These are phyloP conservation scores for Arctostaphylos glauca DNA, from an alignment of 148 eudicot species.

Conservation along the genomic window DNA sequence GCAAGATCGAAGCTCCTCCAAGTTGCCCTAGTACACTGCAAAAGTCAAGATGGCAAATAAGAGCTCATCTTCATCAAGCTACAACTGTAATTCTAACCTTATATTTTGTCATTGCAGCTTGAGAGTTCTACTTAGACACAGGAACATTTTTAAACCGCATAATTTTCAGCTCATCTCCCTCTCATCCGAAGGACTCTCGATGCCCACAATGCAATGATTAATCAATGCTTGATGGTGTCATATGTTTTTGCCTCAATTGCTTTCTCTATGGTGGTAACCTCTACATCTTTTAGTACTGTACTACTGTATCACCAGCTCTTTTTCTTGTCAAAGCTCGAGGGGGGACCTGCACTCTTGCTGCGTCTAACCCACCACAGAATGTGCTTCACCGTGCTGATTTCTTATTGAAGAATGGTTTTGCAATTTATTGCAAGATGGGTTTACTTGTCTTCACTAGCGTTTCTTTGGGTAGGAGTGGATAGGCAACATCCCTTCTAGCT, in stretches of 20 bases:
- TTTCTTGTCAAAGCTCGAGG: slow-evolving; percentile 89
- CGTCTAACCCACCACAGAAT: slow-evolving; percentile 65
- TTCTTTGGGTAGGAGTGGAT: slow-evolving; percentile 87
- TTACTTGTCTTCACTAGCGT: slow-evolving; percentile 39
- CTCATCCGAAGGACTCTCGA: slow-evolving; percentile 38
- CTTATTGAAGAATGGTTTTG: slow-evolving; percentile 78
- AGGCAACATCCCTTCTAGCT: slow-evolving; percentile 66
- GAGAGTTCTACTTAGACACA: too few relatives aligned
- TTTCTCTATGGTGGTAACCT: slow-evolving; percentile 78
- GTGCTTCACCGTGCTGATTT: slow-evolving; percentile 68
- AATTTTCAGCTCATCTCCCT: slow-evolving; percentile 67
- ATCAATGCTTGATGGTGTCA: slow-evolving; percentile 60
- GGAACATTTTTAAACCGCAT: slow-evolving; percentile 39
- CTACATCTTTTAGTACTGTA: slow-evolving; percentile 63
- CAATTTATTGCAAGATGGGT: slow-evolving; percentile 84
- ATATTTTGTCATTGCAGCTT: too few relatives aligned
- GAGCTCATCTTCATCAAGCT: too few relatives aligned
- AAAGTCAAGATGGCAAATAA: too few relatives aligned
- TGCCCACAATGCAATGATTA: slow-evolving; percentile 80
- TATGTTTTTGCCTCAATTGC: slow-evolving; percentile 84
- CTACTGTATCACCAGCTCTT: slow-evolving; percentile 45
- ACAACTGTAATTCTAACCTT: too few relatives aligned
- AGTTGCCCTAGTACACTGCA: too few relatives aligned
- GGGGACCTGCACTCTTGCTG: slow-evolving; percentile 83
- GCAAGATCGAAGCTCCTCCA: too few relatives aligned